Conservation (phyloP, 2,329 filamentous ascomycete genomes). For the Aspergillus pseudonomiae region DNA sequence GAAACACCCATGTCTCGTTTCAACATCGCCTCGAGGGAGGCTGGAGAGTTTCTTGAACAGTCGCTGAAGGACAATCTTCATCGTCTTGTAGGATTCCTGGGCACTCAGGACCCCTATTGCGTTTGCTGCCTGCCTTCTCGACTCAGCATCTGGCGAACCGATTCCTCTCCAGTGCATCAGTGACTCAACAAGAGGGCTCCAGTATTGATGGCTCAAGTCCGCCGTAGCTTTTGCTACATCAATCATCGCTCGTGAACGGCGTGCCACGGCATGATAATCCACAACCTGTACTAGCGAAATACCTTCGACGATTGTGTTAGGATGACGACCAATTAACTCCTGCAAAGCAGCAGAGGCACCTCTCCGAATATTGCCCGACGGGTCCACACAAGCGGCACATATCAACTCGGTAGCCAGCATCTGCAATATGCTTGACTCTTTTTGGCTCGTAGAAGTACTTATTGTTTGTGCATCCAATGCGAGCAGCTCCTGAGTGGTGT, state of each 20-base stretch:
- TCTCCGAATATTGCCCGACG: slow-evolving; percentile 88
- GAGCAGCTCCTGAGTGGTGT: slow-evolving; percentile 76
- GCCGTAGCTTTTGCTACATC: slow-evolving; percentile 74
- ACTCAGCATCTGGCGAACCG: slow-evolving; percentile 74
- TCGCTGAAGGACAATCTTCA: slow-evolving; percentile 36
- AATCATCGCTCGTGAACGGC: slow-evolving; percentile 79
- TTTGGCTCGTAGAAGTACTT: slow-evolving; percentile 31
- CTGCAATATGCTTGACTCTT: slow-evolving; percentile 63
- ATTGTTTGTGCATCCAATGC: slow-evolving; percentile 53
- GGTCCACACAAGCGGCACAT: slow-evolving; percentile 80
- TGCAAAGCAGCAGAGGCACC: slow-evolving; percentile 92
- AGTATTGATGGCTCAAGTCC: slow-evolving; percentile 65
- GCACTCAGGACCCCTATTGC: slow-evolving; percentile 62
- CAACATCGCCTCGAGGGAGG: slow-evolving; percentile 44
- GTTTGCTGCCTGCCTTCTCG: slow-evolving; percentile 70
- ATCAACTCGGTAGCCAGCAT: slow-evolving; percentile 80
- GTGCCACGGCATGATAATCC: slow-evolving; percentile 89
- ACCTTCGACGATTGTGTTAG: slow-evolving; percentile 77
- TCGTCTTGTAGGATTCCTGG: slow-evolving; percentile 34
- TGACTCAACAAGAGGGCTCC: slow-evolving; percentile 68
- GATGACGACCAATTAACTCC: slow-evolving; percentile 90
- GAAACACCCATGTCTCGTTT: slow-evolving; percentile 49
- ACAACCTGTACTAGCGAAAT: slow-evolving; percentile 86
- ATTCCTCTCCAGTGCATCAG: slow-evolving; percentile 85
- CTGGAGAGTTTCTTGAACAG: slow-evolving; percentile 38